Base-by-base conservation (phyloP, 225 moss, liverwort and hornwort species). In the Takakia lepidozioides region DNA sequence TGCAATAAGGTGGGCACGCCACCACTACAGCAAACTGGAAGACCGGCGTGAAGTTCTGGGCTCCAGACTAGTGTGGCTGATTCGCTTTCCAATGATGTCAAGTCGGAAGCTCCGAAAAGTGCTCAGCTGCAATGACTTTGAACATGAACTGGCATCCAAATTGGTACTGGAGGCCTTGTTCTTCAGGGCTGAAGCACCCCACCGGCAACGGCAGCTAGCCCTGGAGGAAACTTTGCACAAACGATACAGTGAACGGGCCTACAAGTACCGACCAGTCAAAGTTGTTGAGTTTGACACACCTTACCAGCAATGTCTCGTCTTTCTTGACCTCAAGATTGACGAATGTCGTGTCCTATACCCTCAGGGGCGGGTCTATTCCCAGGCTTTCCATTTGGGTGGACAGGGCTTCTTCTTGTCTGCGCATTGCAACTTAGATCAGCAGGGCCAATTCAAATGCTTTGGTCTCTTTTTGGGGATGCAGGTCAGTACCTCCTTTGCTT, bases 31-130 rank as follows among this genome's bases (percentile, higher is more conserved):
- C 29, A 98, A 91, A 55, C 25, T 74, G 8, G 98, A 98, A 55
- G 98, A 91, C 22, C 79, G 98, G 30, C 85, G 98, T 24, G 98
- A 98, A 46, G 66, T 98, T 52, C 65, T 91, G 51, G 98, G 85
- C 53, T 61, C 74, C 36, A 87, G 87, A 62, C 77, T 98, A 25
- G 83, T 87, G 15, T 77, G 83, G 75, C 72, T 91, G 17, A 98
- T 98, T 54, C 78, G 98, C 26, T 98, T 98, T 57, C 98, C 98
- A 28, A 98, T 98, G 98, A 98, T 98, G 98, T 87, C 98, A 21
- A 82, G 85, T 58, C 77, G 98, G 57, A 91, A 91, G 58, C 91
- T 98, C 49, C 82, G 85, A 20, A 98, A 98, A 65, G 98, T 98
- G 40, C 85, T 91, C 47, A 83, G 75, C 27, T 98, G 91, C 76